Evolutionary conservation across 768 basidiomycete genomes (phyloP).

Genomic region (Aureoboletus auriporus): DNA sequence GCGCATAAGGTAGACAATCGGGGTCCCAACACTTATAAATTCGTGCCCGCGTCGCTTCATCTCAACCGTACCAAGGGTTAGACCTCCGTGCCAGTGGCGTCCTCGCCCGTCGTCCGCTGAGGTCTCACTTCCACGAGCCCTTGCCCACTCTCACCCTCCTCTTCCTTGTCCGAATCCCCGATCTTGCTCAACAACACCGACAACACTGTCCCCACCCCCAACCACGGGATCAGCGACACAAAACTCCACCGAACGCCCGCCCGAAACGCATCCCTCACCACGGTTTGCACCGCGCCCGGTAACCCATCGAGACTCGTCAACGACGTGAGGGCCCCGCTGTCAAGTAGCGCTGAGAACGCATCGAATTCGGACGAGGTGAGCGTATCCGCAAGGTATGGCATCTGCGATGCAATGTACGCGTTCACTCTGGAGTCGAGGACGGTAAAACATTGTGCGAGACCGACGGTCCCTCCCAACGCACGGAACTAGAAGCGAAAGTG

Average conservation of each 20-base stretch:
- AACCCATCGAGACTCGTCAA: conserved; percentile 35
- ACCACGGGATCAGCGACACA: conserved; percentile 47
- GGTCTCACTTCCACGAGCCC: background rate
- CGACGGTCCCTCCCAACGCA: conserved; percentile 48
- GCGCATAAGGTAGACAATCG: too few relatives aligned
- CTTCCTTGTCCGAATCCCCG: conserved; percentile 18
- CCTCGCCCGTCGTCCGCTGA: background rate
- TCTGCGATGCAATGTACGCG: conserved; percentile 23
- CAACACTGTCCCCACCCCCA: conserved; percentile 30
- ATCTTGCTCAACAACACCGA: conserved; percentile 40
- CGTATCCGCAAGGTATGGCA: conserved; percentile 21
- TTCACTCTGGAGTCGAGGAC: conserved; percentile 43
- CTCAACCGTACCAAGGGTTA: background rate
- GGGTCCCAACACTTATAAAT: too few relatives aligned
- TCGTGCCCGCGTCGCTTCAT: too few relatives aligned
- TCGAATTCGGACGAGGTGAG: conserved; percentile 28
- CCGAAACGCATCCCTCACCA: conserved; percentile 39
- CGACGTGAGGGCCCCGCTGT: conserved; percentile 29
- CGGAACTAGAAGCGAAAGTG: conserved; percentile 33
- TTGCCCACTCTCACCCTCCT: background rate
- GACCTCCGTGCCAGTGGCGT: background rate
- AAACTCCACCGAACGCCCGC: conserved; percentile 42
- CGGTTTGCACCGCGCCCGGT: conserved; percentile 30
- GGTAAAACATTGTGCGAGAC: conserved; percentile 50
- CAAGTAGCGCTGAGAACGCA: conserved; percentile 22